Evolutionary conservation across 345 rosid genomes (phyloP).

Genomic region (Rhodamnia argentea): DNA sequence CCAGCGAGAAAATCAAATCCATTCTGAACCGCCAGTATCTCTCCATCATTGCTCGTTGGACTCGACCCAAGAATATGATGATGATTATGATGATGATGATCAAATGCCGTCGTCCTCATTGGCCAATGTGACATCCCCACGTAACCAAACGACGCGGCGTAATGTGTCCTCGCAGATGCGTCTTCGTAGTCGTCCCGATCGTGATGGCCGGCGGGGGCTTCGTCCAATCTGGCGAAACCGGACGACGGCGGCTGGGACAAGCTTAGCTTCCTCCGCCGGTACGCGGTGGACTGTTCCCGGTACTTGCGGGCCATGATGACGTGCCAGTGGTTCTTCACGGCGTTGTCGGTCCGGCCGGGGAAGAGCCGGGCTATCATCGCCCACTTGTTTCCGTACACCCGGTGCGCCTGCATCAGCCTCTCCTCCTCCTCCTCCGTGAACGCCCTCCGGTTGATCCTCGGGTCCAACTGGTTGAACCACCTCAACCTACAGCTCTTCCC

Average conservation of each 20-base stretch:
- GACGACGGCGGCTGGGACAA: background rate
- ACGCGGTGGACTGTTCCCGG: constrained; percentile 76
- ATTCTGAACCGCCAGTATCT: background rate
- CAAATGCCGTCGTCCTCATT: background rate
- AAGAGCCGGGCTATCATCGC: constrained; percentile 96
- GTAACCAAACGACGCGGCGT: background rate
- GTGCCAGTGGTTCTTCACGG: constrained; percentile 99
- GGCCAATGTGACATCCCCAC: background rate
- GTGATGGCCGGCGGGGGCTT: background rate
- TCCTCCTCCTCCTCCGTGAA: constrained; percentile 96
- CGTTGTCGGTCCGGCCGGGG: constrained; percentile 98
- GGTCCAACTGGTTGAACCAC: constrained; percentile 97
- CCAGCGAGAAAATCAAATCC: background rate
- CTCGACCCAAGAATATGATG: background rate
- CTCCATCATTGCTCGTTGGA: background rate
- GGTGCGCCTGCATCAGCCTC: constrained; percentile 86
- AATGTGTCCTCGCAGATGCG: background rate
- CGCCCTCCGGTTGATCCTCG: constrained; percentile 85
- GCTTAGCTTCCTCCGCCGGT: constrained; percentile 55
- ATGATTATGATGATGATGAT: background rate
- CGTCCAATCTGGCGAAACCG: background rate
- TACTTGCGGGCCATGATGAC: constrained; percentile 95
- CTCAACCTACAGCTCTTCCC: constrained; percentile 95
- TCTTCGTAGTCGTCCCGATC: background rate
- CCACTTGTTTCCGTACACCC: constrained; percentile 96